phyloP scores from a whole-genome alignment of 2,329 filamentous ascomycete genomes.

The Fusarium sp. region DNA sequence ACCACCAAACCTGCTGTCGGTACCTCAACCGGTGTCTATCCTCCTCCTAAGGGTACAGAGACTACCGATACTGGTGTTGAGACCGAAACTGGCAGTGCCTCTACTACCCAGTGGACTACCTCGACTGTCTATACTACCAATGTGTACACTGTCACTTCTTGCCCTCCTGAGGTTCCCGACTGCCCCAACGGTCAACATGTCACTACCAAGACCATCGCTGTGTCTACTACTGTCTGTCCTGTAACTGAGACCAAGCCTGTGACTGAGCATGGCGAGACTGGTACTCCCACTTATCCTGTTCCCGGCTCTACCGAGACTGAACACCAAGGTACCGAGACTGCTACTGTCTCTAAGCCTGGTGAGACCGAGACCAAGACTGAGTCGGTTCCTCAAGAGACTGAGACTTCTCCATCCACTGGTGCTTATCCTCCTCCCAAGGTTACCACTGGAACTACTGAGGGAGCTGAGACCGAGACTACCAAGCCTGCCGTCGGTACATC shows the following conservation, averaged over 20 bases:
- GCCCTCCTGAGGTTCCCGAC: conserved; percentile 27
- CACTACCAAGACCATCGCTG: conserved; percentile 36
- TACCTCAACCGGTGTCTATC: neutral
- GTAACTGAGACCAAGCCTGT: conserved; percentile 24
- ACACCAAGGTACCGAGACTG: conserved; percentile 2
- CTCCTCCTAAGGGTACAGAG: neutral
- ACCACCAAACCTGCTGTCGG: conserved; percentile 4
- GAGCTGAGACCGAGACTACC: neutral
- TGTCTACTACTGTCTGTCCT: conserved; percentile 37
- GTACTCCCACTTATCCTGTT: conserved; percentile 1
- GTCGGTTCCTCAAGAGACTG: neutral
- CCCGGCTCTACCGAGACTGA: conserved; percentile 3
- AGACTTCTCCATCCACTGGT: neutral
- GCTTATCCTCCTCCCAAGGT: neutral
- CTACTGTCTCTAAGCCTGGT: neutral
- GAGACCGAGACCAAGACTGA: conserved; percentile 4
- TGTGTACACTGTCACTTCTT: conserved; percentile 35
- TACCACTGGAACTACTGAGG: neutral
- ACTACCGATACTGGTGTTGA: neutral
- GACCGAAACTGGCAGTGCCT: neutral
- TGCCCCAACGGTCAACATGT: conserved; percentile 28
- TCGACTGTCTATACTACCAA: conserved; percentile 38
- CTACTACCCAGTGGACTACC: conserved; percentile 24
- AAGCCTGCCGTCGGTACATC: neutral
- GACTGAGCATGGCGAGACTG: conserved; percentile 14